Conservation (phyloP, 208 protist species). For the Histomonas meleagridis region DNA sequence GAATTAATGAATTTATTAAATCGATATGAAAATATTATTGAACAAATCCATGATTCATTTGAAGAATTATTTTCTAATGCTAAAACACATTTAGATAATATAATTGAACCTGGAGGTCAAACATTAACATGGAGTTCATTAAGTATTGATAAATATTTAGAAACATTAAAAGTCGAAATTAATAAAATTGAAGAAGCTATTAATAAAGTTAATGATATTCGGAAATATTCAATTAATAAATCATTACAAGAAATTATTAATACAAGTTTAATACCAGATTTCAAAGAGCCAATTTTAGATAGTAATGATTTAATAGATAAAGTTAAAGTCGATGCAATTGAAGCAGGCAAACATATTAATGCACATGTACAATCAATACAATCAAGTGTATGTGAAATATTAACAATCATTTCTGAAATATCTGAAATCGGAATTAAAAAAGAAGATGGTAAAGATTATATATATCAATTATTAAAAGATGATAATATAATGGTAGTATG, state of each 20-base stretch:
- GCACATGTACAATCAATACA: neutral
- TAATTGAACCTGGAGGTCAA: neutral
- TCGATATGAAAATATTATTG: neutral
- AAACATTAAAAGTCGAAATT: neutral
- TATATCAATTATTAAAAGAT: neutral
- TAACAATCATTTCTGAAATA: neutral
- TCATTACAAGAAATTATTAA: neutral
- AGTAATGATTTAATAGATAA: neutral
- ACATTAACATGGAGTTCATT: slow-evolving; percentile 14
- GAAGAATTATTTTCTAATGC: slow-evolving; percentile 1
- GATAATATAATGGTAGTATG: neutral
- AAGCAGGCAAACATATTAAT: neutral
- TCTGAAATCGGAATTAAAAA: neutral
- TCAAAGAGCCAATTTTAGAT: neutral
- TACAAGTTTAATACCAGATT: neutral
- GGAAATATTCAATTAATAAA: neutral
- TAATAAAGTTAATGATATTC: slow-evolving; percentile 8
- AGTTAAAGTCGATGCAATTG: neutral
- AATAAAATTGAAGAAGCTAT: neutral
- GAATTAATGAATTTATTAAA: neutral
- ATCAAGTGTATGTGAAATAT: neutral
- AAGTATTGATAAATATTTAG: neutral
- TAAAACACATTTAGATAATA: neutral
- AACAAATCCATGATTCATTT: neutral
- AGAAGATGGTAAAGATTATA: neutral